Evolutionary conservation across 441 rosid species (phyloP), one percentile per base, ranked within the genome.

Genomic region (Mallotus repandus): DNA sequence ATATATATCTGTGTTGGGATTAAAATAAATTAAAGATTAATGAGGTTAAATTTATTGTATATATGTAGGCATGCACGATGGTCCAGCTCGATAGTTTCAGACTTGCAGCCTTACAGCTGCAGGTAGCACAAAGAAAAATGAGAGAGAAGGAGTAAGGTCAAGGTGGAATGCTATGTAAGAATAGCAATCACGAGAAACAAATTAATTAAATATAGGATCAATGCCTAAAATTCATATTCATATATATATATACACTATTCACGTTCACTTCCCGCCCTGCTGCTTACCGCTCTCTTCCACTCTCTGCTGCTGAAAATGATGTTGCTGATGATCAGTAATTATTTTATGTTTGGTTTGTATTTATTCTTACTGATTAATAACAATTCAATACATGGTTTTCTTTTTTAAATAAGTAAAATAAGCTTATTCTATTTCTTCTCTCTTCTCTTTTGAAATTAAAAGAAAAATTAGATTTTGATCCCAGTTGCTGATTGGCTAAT

Each of bases 181-280:
- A 71, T n/a, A 19, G 61, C 52, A 80, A 64, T 80, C 80, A 68
- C 80, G 74, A 63, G 78, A 59, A 55, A 66, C 60, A 52, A 35
- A 35, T 25, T 25, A 35, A 3, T 35, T 35, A 35, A 3, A 32
- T 32, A n/a, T 60, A 5, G 29, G 19, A 64, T 63, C 25, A 59
- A 74, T 57, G 73, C 72, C 85, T 70, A 46, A 82, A 72, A 55
- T 77, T 69, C 69, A 77, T 62, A 78, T 77, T 72, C 74, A 80
- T 55, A 55, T 72, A 25, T 25, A 25, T 25, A 25, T 25, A 25
- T 25, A 25, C 1, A 5, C 5, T 35, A 35, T 35, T 35, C 21
- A 7, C 80, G 71, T 70, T 29, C 72, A 67, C 73, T 78, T 41
- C 56, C 74, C 55, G 38, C 38, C 38, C n/a, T n/a, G 29, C 41